Evolutionary conservation across 2,329 filamentous ascomycete species (phyloP).

Genomic region (Scedosporium dehoogii): DNA sequence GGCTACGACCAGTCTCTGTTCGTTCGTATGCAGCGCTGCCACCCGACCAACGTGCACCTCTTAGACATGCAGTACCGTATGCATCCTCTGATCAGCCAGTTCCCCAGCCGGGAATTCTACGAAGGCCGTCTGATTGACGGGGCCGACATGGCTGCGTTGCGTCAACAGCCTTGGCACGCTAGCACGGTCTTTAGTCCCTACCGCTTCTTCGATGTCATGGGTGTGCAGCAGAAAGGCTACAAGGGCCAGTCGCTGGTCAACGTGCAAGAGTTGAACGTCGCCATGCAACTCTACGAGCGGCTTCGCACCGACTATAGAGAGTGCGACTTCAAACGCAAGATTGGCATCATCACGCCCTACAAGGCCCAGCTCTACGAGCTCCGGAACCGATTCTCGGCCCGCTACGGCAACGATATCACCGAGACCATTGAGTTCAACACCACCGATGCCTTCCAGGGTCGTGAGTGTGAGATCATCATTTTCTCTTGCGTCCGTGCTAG

Average conservation of each 20-base stretch:
- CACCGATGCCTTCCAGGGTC: constrained; percentile 93
- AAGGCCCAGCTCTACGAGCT: constrained; percentile 84
- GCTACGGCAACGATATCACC: constrained; percentile 66
- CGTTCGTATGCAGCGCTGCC: constrained; percentile 93
- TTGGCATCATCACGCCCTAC: constrained; percentile 97
- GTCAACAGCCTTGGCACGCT: constrained; percentile 75
- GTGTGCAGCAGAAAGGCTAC: constrained; percentile 70
- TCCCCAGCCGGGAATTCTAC: constrained; percentile 89
- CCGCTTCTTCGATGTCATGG: constrained; percentile 92
- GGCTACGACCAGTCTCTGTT: constrained; percentile 98
- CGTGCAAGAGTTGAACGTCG: constrained; percentile 73
- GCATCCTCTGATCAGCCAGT: constrained; percentile 92
- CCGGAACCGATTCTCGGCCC: constrained; percentile 60
- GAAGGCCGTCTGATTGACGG: constrained; percentile 81
- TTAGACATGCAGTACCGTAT: constrained; percentile 98
- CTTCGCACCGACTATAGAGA: constrained; percentile 62
- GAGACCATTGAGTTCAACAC: constrained; percentile 94
- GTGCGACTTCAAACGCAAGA: constrained; percentile 67
- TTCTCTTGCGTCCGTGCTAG: constrained; percentile 96
- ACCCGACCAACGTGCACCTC: constrained; percentile 78
- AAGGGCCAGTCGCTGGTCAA: constrained; percentile 89
- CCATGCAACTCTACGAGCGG: constrained; percentile 73
- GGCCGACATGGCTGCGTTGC: constrained; percentile 65
- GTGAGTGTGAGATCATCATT: constrained; percentile 96
- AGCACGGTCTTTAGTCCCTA: constrained; percentile 79